Base-by-base conservation (phyloP, 345 rosid species). In the Raphanus raphanistrum region DNA sequence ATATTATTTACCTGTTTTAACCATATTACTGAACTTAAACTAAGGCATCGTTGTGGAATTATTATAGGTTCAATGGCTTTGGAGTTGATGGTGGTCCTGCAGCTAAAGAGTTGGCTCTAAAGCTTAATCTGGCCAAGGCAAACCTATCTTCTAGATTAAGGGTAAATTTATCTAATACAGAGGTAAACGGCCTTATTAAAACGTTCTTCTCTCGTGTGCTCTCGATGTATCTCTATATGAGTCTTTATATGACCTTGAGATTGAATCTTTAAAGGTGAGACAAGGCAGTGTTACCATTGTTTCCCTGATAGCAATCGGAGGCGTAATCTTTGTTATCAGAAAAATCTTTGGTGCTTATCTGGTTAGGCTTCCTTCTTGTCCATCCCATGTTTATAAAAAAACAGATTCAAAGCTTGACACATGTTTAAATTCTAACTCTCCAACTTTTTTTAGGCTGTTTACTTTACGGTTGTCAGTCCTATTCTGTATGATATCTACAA, bases 31-130 rank as follows among this genome's bases (percentile, higher is more conserved):
- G 55, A 50, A 50, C 55, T 50, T 50, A 50, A 50, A n/a, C 55
- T n/a, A 50, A 50, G 2, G 55, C 55, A 50, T 50, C 55, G n/a
- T 45, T 50, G 55, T 48, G 55, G 16, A 13, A 48, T 48, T 48
- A 48, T 48, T 4, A 48, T 57, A 81, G 84, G 84, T 81, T 81
- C 84, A 81, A 45, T 83, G 98, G 90, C 65, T 92, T 92, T 72
- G 93, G 87, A 17, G 82, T 71, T 8, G 90, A 94, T 76, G 98
- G 98, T 41, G 98, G 97, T 38, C 94, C 91, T 76, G 94, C 96
- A 31, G 95, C 92, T 6, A 88, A 85, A 84, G 93, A 89, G 80
- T 76, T 89, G 83, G 66, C 80, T 59, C 88, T 92, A 13, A 94
- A 94, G 87, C 75, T 90, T 71, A 76, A 76, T 58, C 59, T 86